phyloP scores from a whole-genome alignment of 2,329 filamentous ascomycete genomes.

The Westerdykella aurantiaca region DNA sequence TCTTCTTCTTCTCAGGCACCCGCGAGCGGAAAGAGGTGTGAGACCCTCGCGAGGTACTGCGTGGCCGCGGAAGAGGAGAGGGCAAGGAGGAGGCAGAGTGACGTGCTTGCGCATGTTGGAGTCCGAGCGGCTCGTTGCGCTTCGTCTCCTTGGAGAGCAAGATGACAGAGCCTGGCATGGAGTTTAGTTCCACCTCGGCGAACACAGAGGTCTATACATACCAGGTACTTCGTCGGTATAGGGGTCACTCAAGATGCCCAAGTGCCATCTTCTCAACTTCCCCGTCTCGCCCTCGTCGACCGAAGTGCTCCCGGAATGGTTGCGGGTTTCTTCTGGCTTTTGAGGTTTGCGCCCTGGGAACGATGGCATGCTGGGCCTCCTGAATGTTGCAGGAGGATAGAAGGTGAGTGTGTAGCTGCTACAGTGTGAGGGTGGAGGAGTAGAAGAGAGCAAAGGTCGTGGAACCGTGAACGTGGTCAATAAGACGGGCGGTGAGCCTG shows the following conservation, averaged over 20 bases:
- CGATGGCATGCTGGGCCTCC: too few species aligned
- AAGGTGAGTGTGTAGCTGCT: too few species aligned
- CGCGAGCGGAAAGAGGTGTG: constrained; percentile 16
- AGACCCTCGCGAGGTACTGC: constrained; percentile 17
- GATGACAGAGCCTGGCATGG: constrained; percentile 52
- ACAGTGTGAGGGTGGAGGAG: too few species aligned
- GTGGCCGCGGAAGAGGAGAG: constrained; percentile 17
- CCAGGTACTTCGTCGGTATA: constrained; percentile 83
- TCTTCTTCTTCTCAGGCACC: constrained; percentile 60
- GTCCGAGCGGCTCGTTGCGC: constrained; percentile 57
- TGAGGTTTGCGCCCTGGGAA: too few species aligned
- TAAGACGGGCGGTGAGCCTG: too few species aligned
- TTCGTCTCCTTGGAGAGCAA: constrained; percentile 52
- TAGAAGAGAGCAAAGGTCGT: too few species aligned
- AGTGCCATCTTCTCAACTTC: constrained; percentile 42
- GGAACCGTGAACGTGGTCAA: too few species aligned
- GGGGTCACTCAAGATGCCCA: constrained; percentile 80
- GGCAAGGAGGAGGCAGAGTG: constrained; percentile 51
- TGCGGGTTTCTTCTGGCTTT: too few species aligned
- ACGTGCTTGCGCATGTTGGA: constrained; percentile 57
- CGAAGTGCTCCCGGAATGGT: not conserved
- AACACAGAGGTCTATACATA: constrained; percentile 37
- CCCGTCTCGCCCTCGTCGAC: constrained; percentile 2
- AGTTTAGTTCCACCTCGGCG: not conserved
- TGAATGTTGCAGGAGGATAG: too few species aligned